Percentiles rank a stretch among this genome's conserved stretches.
phyloP scores from a whole-genome alignment of 371 early-diverging fungal genomes.

The Mucor lusitanicus region DNA sequence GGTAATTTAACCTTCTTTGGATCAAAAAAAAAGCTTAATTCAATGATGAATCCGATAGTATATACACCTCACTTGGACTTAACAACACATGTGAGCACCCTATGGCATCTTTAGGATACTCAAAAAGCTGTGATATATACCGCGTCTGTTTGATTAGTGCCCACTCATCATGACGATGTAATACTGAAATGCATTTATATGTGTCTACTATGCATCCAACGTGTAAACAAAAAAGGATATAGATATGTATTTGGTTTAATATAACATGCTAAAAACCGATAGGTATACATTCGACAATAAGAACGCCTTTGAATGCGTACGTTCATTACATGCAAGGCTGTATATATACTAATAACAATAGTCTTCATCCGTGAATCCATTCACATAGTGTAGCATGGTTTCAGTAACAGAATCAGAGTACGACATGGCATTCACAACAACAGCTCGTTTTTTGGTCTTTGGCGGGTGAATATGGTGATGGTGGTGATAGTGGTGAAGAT shows the following conservation, averaged over 20 bases:
- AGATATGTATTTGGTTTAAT: neutral
- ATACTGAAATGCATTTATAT: neutral
- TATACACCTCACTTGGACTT: too few species aligned
- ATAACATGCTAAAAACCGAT: neutral
- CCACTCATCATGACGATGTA: neutral
- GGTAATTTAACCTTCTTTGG: neutral
- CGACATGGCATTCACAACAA: neutral
- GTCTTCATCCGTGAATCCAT: conserved; percentile 7
- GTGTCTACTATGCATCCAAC: neutral
- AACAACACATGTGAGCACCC: too few species aligned
- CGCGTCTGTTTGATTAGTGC: too few species aligned
- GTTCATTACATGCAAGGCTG: neutral
- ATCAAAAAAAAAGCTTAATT: neutral
- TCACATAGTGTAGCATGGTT: conserved; percentile 19
- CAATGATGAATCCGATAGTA: too few species aligned
- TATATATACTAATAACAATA: neutral
- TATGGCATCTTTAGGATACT: too few species aligned
- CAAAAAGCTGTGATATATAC: too few species aligned
- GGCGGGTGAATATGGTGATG: neutral
- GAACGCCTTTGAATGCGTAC: neutral
- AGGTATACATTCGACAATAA: neutral
- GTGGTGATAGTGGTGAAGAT: neutral
- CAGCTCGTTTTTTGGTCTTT: neutral
- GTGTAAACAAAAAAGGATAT: neutral
- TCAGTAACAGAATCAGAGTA: conserved; percentile 8